Base-by-base conservation (phyloP, 176 grass and related monocot species). In the Ensete glaucum region DNA sequence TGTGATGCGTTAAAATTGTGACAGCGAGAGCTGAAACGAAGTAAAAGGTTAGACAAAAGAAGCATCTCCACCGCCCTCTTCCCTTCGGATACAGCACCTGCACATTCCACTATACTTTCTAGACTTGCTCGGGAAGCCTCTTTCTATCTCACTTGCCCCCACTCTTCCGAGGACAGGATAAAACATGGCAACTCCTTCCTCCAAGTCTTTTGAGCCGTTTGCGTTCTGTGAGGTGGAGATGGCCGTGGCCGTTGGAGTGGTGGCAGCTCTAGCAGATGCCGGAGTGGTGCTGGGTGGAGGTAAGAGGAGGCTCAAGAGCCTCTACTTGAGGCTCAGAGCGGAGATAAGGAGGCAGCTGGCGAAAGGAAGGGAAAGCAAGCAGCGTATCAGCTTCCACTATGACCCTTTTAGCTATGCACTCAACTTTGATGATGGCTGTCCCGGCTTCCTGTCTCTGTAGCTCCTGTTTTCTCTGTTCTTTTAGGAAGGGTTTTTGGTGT, bases 391-490 rank as follows among this genome's bases (percentile, higher is more conserved):
- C 58, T 87, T 87, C 76, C 85, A 87, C 80, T 87, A 87, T 24
- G 85, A 87, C 34, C 72, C 81, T 2, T 87, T 87, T n/a, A 87
- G 85, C 54, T 87, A 87, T 60, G 85, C 85, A 26, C 85, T 87
- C 62, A 87, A 87, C 72, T 87, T 87, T 49, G 85, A 87, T 54
- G 85, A 87, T 56, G 72, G 81, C 51, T 80, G 71, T 65, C 83
- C 85, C 64, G 72, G 64, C 59, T 76, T 83, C 29, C 71, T 79
- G 50, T 75, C 52, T 11, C 72, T 74, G 52, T 74, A 74, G 72
- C 23, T 29, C 9, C 14, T 25, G 26, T 17, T 53, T 27, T 74
- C 72, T 56, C 26, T 14, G 12, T 9, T 49, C 15, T 70, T 25
- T 11, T 51, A 20, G 8, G 62, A 0, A 26, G 62, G 34, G 15